Evolutionary conservation across 2,329 filamentous ascomycete species (phyloP).

Genomic region (Passalora sequoiae): DNA sequence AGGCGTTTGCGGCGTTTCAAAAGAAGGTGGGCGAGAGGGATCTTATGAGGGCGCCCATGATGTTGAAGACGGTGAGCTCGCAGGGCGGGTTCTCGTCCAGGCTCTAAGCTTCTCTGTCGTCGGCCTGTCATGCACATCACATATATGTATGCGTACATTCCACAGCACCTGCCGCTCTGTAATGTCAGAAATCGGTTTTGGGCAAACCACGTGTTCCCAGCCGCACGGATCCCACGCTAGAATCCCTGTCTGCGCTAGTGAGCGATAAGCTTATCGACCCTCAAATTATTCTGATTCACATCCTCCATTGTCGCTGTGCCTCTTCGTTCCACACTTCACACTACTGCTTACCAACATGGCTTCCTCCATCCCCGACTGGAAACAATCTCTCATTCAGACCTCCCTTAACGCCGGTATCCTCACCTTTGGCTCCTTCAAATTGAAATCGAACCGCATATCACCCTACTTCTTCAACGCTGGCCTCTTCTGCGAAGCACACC

Average conservation of each 20-base stretch:
- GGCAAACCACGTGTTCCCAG: too few relatives aligned
- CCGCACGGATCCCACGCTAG: too few relatives aligned
- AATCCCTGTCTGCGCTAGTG: too few relatives aligned
- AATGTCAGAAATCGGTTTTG: too few relatives aligned
- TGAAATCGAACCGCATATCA: constrained; percentile 86
- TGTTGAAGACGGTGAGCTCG: constrained; percentile 16
- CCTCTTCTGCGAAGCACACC: constrained; percentile 74
- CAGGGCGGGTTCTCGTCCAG: constrained; percentile 14
- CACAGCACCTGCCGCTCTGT: not conserved
- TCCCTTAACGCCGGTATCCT: constrained; percentile 65
- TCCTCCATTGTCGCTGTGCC: too few relatives aligned
- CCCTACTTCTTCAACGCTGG: constrained; percentile 99
- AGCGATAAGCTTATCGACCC: too few relatives aligned
- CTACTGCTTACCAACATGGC: not conserved
- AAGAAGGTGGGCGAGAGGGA: constrained; percentile 14
- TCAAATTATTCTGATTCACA: too few relatives aligned
- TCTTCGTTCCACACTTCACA: not conserved
- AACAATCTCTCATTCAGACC: constrained; percentile 66
- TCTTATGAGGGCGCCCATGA: constrained; percentile 17
- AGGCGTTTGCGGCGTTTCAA: constrained; percentile 15
- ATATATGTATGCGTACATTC: not conserved
- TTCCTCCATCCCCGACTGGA: constrained; percentile 50
- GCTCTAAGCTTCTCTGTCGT: not conserved
- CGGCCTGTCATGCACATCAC: too few relatives aligned
- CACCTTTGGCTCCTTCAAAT: constrained; percentile 76